A percentile compares a stretch with the other conserved stretches of the same genome.
Evolutionary conservation across 371 early-diverging fungal genomes (phyloP).

Genomic region (Apophysomyces elegans): DNA sequence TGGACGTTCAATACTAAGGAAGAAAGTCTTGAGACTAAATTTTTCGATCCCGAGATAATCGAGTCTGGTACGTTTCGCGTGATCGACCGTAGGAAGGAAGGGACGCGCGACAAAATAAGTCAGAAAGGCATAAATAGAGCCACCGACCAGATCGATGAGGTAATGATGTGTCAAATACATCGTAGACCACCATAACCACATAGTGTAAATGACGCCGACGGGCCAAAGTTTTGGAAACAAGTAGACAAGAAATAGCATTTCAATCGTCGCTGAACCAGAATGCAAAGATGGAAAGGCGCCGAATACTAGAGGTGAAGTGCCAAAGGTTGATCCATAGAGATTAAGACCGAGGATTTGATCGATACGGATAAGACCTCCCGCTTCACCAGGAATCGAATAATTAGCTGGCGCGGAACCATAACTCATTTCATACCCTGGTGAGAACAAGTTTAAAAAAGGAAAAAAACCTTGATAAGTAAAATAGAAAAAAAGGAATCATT

Average conservation of each 20-base stretch:
- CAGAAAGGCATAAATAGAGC: constrained; percentile 68
- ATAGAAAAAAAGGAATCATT: neutral
- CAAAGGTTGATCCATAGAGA: constrained; percentile 69
- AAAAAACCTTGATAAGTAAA: constrained; percentile 1
- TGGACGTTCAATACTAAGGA: constrained; percentile 30
- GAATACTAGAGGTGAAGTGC: constrained; percentile 76
- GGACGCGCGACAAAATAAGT: constrained; percentile 51
- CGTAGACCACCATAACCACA: constrained; percentile 80
- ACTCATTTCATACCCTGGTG: constrained; percentile 64
- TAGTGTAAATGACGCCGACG: constrained; percentile 53
- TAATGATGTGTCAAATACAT: constrained; percentile 81
- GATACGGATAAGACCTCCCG: constrained; percentile 72
- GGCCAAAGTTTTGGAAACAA: constrained; percentile 57
- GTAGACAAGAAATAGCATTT: constrained; percentile 62
- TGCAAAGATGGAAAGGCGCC: constrained; percentile 81
- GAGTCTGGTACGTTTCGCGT: constrained; percentile 31
- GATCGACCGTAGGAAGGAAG: constrained; percentile 33
- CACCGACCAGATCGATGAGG: constrained; percentile 74
- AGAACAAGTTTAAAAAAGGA: constrained; percentile 9
- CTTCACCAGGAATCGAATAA: constrained; percentile 74
- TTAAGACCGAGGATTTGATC: constrained; percentile 69
- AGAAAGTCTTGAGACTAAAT: constrained; percentile 24
- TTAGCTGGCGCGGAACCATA: constrained; percentile 66
- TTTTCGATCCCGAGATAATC: constrained; percentile 41
- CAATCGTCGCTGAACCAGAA: constrained; percentile 72